Evolutionary conservation across 352 stramenopile species (phyloP), one percentile per base, ranked within the genome.

Genomic region (Globisporangium rhizosaccharum): DNA sequence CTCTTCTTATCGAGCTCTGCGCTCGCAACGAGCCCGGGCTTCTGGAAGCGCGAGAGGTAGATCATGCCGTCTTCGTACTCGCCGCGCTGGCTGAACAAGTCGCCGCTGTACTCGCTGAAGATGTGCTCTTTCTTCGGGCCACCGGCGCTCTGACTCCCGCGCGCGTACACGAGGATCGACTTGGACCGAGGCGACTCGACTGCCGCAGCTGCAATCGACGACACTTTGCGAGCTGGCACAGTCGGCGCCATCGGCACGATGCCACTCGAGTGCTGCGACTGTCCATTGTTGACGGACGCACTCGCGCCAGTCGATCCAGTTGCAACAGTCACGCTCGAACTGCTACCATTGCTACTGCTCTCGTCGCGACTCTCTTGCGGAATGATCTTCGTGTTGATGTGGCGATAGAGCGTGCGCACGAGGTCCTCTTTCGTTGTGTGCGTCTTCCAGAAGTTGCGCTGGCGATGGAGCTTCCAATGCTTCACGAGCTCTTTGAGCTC

Each of bases 401-500:
- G 85, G 18, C 84, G 79, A 50, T 94, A 90, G 4, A 96, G 63
- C 15, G 83, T 94, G 8, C 71, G 78, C 41, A 94, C 85, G 14
- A 96, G 80, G 30, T 96, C 86, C 58, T 96, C 86, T 59, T 94
- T 95, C 36, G 82, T 90, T 36, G 80, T 84, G 70, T 96, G 87
- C 11, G 73, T 92, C 59, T 95, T 96, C 87, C 87, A 96, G 58
- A 96, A 96, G 53, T 93, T 91, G 36, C 86, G 82, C 62, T 93
- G 83, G 1, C 89, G 83, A 51, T 96, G 86, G 6, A 96, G 68
- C 57, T 96, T 96, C 85, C 86, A 96, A 62, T 94, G 80, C 49
- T 94, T 91, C 1, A 92, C 85, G 12, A 96, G 69, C 56, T 96
- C 89, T 60, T 95, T 95, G n/a, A 96, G 70, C 61, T 96, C 86